Evolutionary conservation across 2,329 filamentous ascomycete genomes (phyloP).

Genomic region (Sclerotinia minor): DNA sequence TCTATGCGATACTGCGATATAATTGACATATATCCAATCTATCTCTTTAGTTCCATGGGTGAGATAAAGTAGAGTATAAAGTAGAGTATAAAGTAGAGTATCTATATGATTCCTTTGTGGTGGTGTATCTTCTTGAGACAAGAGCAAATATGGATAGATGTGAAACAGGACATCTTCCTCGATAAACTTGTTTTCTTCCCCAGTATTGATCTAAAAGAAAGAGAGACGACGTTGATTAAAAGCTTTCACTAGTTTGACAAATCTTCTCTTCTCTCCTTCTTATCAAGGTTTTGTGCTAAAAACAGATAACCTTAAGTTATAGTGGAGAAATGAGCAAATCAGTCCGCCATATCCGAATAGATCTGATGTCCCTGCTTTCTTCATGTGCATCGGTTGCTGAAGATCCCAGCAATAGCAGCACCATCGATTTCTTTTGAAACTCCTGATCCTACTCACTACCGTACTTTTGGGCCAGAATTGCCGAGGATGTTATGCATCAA

Average conservation of each 20-base stretch:
- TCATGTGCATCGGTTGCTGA: not conserved
- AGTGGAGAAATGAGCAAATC: not conserved
- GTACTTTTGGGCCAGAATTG: not conserved
- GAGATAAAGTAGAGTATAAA: not conserved
- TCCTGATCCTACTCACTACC: too few relatives aligned
- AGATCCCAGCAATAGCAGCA: not conserved
- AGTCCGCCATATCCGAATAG: not conserved
- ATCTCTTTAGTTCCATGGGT: too few relatives aligned
- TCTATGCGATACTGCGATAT: too few relatives aligned
- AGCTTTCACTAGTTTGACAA: not conserved
- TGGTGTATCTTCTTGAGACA: too few relatives aligned
- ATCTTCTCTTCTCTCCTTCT: not conserved
- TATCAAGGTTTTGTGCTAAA: constrained; percentile 5
- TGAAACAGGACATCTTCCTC: not conserved
- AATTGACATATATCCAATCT: too few relatives aligned
- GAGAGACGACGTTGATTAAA: not conserved
- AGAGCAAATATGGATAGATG: not conserved
- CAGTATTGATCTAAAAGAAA: too few relatives aligned
- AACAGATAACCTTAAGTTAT: too few relatives aligned
- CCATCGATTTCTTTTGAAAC: not conserved
- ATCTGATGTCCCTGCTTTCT: not conserved
- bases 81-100: not conserved
- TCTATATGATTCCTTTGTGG: not conserved
- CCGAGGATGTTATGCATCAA: not conserved
- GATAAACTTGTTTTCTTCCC: not conserved